These are phyloP conservation scores for Fistulinella cinereoalba DNA, from an alignment of 1,284 basidiomycete species.

Conservation along the genomic window DNA sequence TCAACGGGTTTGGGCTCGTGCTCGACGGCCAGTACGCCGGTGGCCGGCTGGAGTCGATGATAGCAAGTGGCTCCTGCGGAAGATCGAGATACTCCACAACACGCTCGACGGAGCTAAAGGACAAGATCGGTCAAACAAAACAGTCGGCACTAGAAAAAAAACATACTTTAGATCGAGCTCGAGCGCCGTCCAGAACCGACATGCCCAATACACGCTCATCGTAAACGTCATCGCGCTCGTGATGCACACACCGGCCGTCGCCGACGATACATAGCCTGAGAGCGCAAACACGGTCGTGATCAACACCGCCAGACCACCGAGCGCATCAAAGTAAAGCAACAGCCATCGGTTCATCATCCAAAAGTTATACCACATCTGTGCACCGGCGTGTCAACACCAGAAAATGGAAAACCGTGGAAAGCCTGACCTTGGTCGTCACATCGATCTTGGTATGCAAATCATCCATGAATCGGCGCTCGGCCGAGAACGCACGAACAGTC, in stretches of 20 bases:
- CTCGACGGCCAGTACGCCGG: constrained; percentile 90
- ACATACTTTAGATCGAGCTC: constrained; percentile 35
- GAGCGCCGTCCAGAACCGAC: constrained; percentile 57
- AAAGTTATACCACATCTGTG: constrained; percentile 70
- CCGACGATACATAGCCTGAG: constrained; percentile 61
- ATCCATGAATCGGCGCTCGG: constrained; percentile 76
- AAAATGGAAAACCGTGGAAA: not conserved
- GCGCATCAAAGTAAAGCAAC: constrained; percentile 70
- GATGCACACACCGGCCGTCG: constrained; percentile 83
- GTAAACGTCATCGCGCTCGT: constrained; percentile 71
- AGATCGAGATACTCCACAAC: constrained; percentile 85
- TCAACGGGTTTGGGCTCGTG: constrained; percentile 46
- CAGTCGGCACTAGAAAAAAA: not conserved
- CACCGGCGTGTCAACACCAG: not conserved
- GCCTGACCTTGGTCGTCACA: constrained; percentile 54
- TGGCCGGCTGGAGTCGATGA: constrained; percentile 64
- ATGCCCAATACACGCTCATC: constrained; percentile 63
- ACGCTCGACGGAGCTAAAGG: constrained; percentile 80
- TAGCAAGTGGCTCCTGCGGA: constrained; percentile 78
- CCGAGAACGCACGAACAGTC: constrained; percentile 86
- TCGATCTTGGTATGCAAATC: constrained; percentile 67
- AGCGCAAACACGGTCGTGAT: constrained; percentile 76
- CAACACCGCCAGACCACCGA: constrained; percentile 64
- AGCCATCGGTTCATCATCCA: constrained; percentile 85
- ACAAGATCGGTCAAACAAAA: constrained; percentile 60